Evolutionary conservation across 2,329 filamentous ascomycete species (phyloP).

Genomic region (Myriosclerotinia duriaeana): DNA sequence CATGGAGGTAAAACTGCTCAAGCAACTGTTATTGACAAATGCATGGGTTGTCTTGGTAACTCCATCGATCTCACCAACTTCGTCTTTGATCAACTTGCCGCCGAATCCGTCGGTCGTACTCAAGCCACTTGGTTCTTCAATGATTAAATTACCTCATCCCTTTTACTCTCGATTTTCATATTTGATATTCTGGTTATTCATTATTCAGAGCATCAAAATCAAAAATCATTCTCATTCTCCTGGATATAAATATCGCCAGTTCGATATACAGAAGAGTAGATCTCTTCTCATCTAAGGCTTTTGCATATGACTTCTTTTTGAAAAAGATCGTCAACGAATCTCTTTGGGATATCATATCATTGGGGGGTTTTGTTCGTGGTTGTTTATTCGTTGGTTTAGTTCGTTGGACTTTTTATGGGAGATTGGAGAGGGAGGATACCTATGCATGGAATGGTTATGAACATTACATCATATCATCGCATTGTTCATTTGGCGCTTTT

Average conservation of each 20-base stretch:
- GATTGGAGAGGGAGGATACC: background rate
- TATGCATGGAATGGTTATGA: conserved; percentile 9
- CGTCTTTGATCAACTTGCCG: conserved; percentile 45
- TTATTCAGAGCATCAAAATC: conserved; percentile 10
- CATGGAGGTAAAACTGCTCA: conserved; percentile 59
- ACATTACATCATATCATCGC: conserved; percentile 7
- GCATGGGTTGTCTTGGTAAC: conserved; percentile 60
- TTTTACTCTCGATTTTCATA: background rate
- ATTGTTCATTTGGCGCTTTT: background rate
- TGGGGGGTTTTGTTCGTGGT: conserved; percentile 6
- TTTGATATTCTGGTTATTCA: background rate
- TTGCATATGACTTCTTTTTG: conserved; percentile 20
- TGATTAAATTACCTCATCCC: conserved; percentile 16
- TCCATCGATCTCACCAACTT: conserved; percentile 59
- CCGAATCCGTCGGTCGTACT: conserved; percentile 47
- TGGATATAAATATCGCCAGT: conserved; percentile 13
- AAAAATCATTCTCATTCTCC: conserved; percentile 18
- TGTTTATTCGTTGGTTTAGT: background rate
- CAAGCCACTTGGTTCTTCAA: conserved; percentile 51
- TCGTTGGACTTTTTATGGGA: background rate
- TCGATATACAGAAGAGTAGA: conserved; percentile 11
- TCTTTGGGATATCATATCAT: conserved; percentile 12
- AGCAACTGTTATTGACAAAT: conserved; percentile 71
- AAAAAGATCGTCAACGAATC: conserved; percentile 19
- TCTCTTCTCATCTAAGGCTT: conserved; percentile 14